Conservation (phyloP, 2,329 filamentous ascomycete species). For the Epichloe gansuensis region DNA sequence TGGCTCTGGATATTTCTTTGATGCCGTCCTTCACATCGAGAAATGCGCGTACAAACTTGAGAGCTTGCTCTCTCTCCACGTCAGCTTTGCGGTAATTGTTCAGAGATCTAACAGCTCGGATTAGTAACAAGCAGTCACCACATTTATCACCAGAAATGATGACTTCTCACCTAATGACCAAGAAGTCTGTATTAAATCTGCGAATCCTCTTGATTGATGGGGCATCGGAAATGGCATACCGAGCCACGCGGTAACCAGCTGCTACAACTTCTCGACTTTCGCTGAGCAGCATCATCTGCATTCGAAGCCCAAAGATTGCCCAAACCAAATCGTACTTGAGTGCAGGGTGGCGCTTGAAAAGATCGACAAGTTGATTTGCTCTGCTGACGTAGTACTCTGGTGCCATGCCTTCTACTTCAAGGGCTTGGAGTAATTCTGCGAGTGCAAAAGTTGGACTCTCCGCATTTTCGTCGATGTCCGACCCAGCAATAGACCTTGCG, state of each 20-base stretch:
- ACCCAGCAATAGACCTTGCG: slow-evolving; percentile 42
- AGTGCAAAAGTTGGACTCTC: slow-evolving; percentile 90
- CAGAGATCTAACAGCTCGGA: slow-evolving; percentile 45
- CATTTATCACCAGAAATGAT: background rate
- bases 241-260: slow-evolving; percentile 81
- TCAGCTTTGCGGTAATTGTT: slow-evolving; percentile 96
- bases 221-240: slow-evolving; percentile 88
- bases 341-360: slow-evolving; percentile 88
- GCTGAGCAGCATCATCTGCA: slow-evolving; percentile 92
- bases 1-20: slow-evolving; percentile 70
- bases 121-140: background rate
- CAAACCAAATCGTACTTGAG: slow-evolving; percentile 95
- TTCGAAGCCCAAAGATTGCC: slow-evolving; percentile 84
- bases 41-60: slow-evolving; percentile 93
- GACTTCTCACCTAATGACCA: slow-evolving; percentile 51
- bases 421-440: slow-evolving; percentile 75
- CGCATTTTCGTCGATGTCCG: slow-evolving; percentile 52
- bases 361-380: slow-evolving; percentile 82
- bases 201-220: slow-evolving; percentile 82
- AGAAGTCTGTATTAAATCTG: slow-evolving; percentile 75
- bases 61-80: slow-evolving; percentile 87
- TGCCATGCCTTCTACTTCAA: slow-evolving; percentile 77
- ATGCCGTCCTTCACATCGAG: slow-evolving; percentile 90
- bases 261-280: slow-evolving; percentile 93
- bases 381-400: slow-evolving; percentile 92